A percentile compares a stretch with the other conserved stretches of the same genome.
These are phyloP conservation scores for Suillus occidentalis DNA, from an alignment of 768 basidiomycete genomes.

Conservation along the genomic window DNA sequence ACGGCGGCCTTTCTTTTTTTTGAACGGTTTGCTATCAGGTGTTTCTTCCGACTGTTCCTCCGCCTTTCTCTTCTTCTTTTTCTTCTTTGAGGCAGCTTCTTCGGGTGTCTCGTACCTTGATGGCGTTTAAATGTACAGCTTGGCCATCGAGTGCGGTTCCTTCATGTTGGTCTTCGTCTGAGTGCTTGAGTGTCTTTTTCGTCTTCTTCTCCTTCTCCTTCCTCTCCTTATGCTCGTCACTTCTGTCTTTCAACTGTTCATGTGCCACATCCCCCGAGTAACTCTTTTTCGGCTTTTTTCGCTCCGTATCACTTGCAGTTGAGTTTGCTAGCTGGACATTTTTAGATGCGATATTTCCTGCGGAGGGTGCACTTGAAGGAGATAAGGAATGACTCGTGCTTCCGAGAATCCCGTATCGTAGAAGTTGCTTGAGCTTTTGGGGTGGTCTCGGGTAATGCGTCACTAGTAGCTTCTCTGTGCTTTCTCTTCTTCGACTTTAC, in stretches of 20 bases:
- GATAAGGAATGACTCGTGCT: background rate
- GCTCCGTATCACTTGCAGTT: background rate
- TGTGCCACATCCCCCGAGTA: conserved; percentile 4
- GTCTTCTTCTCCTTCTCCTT: conserved; percentile 12
- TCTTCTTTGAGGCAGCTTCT: background rate
- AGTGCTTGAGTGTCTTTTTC: conserved; percentile 9
- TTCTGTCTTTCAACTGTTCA: background rate
- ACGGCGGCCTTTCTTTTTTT: conserved; percentile 16
- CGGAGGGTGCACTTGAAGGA: background rate
- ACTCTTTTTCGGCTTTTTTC: conserved; percentile 19
- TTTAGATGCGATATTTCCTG: background rate
- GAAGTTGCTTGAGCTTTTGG: background rate
- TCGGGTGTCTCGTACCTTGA: background rate
- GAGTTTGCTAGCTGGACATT: background rate
- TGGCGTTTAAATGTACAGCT: background rate
- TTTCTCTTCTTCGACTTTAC: background rate
- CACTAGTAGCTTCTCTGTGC: background rate
- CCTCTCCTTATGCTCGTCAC: conserved; percentile 4
- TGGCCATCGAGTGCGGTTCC: conserved; percentile 1
- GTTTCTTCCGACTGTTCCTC: conserved; percentile 5
- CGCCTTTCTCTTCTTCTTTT: conserved; percentile 3
- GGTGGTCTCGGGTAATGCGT: background rate
- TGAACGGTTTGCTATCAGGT: background rate
- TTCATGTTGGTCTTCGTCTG: conserved; percentile 5
- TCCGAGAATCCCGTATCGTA: background rate